Conservation (phyloP, 2,329 filamentous ascomycete species). For the Pseudocercospora fuligena region DNA sequence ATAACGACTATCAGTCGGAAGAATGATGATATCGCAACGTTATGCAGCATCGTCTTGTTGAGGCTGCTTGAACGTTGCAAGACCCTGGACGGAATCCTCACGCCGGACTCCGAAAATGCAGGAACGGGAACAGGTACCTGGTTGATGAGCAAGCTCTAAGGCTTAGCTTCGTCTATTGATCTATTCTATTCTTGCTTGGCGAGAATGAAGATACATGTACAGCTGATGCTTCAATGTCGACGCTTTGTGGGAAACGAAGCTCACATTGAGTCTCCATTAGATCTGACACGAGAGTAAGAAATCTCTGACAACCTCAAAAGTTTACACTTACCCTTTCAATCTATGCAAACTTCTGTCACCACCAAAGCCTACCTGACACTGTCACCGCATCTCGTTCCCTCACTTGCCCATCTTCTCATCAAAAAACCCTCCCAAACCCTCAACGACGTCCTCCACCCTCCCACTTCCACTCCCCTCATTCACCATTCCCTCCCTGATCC, state of each 20-base stretch:
- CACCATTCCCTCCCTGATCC: constrained; percentile 65
- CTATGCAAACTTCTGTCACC: no score
- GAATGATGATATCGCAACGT: background rate
- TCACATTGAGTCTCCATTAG: no score
- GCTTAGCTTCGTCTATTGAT: background rate
- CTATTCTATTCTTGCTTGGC: background rate
- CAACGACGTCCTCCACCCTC: constrained; percentile 14
- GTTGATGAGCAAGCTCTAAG: background rate
- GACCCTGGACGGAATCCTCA: background rate
- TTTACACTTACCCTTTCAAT: no score
- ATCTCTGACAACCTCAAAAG: no score
- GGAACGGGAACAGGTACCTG: background rate
- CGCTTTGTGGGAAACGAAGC: no score
- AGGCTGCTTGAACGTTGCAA: background rate
- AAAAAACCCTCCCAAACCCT: constrained; percentile 24
- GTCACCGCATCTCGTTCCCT: no score
- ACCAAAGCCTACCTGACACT: background rate
- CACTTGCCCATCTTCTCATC: background rate
- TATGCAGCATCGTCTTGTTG: background rate
- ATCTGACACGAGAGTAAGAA: no score
- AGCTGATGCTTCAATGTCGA: no score
- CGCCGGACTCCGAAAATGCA: background rate
- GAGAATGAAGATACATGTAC: no score
- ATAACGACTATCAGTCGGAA: background rate
- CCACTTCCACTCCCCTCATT: constrained; percentile 10